Conservation (phyloP, 768 basidiomycete genomes). For the Russula griseocarnosa region DNA sequence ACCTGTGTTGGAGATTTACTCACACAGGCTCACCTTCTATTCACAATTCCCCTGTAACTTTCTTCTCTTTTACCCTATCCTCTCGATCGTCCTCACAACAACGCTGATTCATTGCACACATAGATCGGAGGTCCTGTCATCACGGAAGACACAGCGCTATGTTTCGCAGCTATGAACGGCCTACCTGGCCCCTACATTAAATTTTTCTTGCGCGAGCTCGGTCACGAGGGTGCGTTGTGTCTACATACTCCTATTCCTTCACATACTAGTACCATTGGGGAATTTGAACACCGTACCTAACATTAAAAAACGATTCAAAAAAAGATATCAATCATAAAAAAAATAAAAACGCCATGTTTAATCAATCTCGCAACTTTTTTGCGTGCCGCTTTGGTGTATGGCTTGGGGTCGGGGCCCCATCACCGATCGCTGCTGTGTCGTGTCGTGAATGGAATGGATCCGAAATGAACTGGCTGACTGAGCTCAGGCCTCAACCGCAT, state of each 20-base stretch:
- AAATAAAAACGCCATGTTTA: neutral
- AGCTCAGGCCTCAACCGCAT: constrained; percentile 72
- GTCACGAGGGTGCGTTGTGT: constrained; percentile 66
- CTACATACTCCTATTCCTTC: neutral
- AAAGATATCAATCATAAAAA: neutral
- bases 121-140: constrained; percentile 54
- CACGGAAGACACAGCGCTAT: constrained; percentile 94
- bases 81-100: no score
- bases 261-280: neutral
- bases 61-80: no score
- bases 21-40: neutral
- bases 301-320: neutral
- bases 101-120: no score
- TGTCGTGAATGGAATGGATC: no score
- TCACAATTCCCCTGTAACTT: neutral
- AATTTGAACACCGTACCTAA: no score
- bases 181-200: constrained; percentile 98
- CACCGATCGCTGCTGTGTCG: no score
- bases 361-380: no score
- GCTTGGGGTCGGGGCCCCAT: no score
- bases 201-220: constrained; percentile 76
- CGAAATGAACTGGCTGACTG: neutral
- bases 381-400: neutral
- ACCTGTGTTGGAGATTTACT: no score
- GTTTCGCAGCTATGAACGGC: constrained; percentile 82